Conservation (phyloP, 495 filamentous ascomycete genomes). For the Glutinoglossum americanum region DNA sequence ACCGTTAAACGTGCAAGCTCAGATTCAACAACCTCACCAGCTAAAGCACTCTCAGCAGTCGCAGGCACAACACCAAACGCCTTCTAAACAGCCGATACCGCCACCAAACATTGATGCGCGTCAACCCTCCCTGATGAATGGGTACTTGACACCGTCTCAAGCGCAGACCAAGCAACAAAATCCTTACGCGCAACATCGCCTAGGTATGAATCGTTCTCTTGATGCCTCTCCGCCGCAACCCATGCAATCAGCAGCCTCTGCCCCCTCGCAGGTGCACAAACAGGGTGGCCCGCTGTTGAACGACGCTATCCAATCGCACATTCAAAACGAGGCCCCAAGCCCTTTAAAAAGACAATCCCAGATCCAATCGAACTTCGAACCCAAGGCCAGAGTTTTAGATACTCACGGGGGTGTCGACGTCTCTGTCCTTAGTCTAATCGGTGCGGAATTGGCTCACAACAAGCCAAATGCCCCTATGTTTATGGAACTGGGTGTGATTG, state of each 20-base stretch:
- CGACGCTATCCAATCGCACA: not conserved
- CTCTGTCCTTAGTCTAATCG: constrained; percentile 35
- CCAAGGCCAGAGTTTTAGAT: constrained; percentile 36
- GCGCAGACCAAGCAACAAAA: constrained; percentile 8
- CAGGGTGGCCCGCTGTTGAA: not conserved
- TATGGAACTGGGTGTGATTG: constrained; percentile 66
- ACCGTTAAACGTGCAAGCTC: constrained; percentile 18
- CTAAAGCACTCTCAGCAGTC: constrained; percentile 19
- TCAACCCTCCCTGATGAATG: not conserved
- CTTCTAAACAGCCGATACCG: constrained; percentile 12
- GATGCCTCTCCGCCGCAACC: not conserved
- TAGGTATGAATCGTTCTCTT: not conserved
- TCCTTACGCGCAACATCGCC: constrained; percentile 7
- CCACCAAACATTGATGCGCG: constrained; percentile 8
- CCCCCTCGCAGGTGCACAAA: not conserved
- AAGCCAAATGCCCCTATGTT: constrained; percentile 54
- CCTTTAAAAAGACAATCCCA: not conserved
- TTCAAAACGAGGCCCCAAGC: not conserved
- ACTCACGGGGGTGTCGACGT: constrained; percentile 45
- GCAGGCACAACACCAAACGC: constrained; percentile 14
- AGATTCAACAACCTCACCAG: constrained; percentile 26
- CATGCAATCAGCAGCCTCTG: not conserved
- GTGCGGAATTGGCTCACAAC: constrained; percentile 35
- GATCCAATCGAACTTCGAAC: constrained; percentile 22
- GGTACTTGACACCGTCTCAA: not conserved